Evolutionary conservation across 139 green algal species (phyloP).

Genomic region (Chlorella vulgaris): DNA sequence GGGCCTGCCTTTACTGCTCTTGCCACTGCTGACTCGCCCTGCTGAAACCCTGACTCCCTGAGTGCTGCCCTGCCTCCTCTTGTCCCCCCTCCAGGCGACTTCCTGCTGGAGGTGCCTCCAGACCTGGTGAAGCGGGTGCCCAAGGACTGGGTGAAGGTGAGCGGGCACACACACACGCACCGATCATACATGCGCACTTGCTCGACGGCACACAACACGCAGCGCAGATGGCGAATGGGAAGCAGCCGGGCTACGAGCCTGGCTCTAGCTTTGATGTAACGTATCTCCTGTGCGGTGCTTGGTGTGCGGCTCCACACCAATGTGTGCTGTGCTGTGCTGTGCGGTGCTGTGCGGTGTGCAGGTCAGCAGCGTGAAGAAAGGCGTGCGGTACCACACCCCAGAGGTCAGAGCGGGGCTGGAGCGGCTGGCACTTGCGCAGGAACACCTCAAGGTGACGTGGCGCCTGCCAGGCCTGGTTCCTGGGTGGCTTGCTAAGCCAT

Average conservation of each 20-base stretch:
- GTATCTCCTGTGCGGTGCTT: too few relatives aligned
- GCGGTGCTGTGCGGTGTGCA: not conserved
- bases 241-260: too few relatives aligned
- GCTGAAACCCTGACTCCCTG: too few relatives aligned
- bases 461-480: too few relatives aligned
- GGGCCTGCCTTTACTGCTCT: too few relatives aligned
- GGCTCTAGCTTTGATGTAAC: too few relatives aligned
- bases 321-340: too few relatives aligned
- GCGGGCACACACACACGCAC: not conserved
- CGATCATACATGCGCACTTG: not conserved
- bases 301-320: too few relatives aligned
- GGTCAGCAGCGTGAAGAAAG: constrained; percentile 78
- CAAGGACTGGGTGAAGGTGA: constrained; percentile 61
- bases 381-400: constrained; percentile 72
- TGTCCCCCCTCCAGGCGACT: constrained; percentile 53
- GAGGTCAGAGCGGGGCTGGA: constrained; percentile 55
- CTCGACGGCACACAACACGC: constrained; percentile 52
- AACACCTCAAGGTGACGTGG: constrained; percentile 55
- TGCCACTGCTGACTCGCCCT: too few relatives aligned
- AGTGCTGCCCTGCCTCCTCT: too few relatives aligned
- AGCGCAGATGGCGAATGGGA: too few relatives aligned
- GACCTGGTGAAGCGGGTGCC: constrained; percentile 48
- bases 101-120: constrained; percentile 79
- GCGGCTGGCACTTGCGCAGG: constrained; percentile 59
- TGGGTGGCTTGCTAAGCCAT: too few relatives aligned